A percentile compares a stretch with the other conserved stretches of the same genome.
Conservation (phyloP, 345 rosid species). For the Trapa bicornis region DNA sequence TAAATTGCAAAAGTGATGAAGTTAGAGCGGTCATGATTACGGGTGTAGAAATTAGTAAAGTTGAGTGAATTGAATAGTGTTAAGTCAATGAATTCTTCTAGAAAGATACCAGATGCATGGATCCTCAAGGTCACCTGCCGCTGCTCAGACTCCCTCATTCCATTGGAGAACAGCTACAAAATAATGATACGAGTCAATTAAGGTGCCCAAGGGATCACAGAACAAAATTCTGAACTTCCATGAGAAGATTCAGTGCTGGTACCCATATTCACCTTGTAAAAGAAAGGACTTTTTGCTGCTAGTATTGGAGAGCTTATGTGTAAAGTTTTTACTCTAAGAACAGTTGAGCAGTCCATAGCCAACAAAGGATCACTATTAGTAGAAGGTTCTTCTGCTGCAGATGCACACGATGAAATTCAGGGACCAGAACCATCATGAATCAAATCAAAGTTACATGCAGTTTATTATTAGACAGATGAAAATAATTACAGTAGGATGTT, state of each 20-base stretch:
- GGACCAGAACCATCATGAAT: too few relatives aligned
- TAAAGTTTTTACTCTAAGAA: slow-evolving; percentile 40
- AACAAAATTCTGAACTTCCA: not conserved
- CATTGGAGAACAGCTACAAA: slow-evolving; percentile 64
- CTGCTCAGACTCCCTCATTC: slow-evolving; percentile 65
- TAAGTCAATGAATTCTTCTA: not conserved
- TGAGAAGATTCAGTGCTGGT: not conserved
- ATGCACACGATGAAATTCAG: slow-evolving; percentile 1
- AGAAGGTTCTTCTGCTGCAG: slow-evolving; percentile 28
- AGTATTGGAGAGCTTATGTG: slow-evolving; percentile 66
- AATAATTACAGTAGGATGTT: not conserved
- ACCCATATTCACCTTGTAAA: slow-evolving; percentile 42
- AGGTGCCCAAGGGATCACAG: not conserved
- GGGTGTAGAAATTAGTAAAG: not conserved
- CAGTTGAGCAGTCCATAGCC: slow-evolving; percentile 26
- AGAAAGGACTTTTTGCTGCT: slow-evolving; percentile 75
- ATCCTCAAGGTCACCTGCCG: slow-evolving; percentile 52
- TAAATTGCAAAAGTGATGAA: not conserved
- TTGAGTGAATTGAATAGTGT: not conserved
- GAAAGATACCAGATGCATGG: slow-evolving; percentile 51
- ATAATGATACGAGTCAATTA: not conserved
- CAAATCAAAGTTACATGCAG: not conserved
- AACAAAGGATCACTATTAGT: slow-evolving; percentile 20
- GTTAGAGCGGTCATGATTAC: not conserved
- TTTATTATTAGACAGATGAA: not conserved